Conservation (phyloP, 1,284 basidiomycete genomes). For the Cryptococcus sp. region DNA sequence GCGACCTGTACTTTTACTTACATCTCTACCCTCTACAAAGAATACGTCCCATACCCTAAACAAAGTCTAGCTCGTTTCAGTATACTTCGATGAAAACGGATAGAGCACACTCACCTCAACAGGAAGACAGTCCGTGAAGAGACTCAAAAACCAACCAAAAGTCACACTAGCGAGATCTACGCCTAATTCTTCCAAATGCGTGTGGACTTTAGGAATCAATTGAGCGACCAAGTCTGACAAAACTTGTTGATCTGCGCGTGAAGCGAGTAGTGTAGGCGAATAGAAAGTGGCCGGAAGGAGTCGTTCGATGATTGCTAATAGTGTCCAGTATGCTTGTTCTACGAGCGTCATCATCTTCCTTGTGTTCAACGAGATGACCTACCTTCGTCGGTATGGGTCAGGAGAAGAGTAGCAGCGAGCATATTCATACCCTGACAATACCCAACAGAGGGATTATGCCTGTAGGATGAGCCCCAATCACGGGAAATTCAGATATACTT, state of each 20-base stretch:
- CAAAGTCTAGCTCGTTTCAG: slow-evolving; percentile 57
- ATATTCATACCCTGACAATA: slow-evolving; percentile 52
- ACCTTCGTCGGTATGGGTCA: slow-evolving; percentile 66
- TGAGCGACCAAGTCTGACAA: slow-evolving; percentile 80
- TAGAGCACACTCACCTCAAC: slow-evolving; percentile 66
- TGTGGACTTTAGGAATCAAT: slow-evolving; percentile 66
- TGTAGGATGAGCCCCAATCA: slow-evolving; percentile 5
- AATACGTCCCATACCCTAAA: slow-evolving; percentile 95
- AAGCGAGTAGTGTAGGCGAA: slow-evolving; percentile 74
- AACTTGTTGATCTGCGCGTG: slow-evolving; percentile 88
- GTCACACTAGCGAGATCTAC: slow-evolving; percentile 91
- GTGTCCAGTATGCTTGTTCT: slow-evolving; percentile 96
- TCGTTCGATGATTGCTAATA: slow-evolving; percentile 80
- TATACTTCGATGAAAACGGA: neutral
- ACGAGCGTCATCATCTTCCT: slow-evolving; percentile 46
- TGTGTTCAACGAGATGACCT: neutral
- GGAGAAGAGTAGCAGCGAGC: slow-evolving; percentile 83
- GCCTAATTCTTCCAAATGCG: slow-evolving; percentile 71
- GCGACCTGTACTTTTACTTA: slow-evolving; percentile 41
- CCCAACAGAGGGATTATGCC: slow-evolving; percentile 76
- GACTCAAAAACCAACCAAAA: slow-evolving; percentile 95
- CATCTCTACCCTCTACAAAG: slow-evolving; percentile 86
- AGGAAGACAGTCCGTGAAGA: slow-evolving; percentile 94
- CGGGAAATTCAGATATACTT: slow-evolving; percentile 31
- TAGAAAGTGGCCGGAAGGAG: slow-evolving; percentile 79